Base-by-base conservation (phyloP, 495 filamentous ascomycete genomes). In the Polyplosphaeria fusca region DNA sequence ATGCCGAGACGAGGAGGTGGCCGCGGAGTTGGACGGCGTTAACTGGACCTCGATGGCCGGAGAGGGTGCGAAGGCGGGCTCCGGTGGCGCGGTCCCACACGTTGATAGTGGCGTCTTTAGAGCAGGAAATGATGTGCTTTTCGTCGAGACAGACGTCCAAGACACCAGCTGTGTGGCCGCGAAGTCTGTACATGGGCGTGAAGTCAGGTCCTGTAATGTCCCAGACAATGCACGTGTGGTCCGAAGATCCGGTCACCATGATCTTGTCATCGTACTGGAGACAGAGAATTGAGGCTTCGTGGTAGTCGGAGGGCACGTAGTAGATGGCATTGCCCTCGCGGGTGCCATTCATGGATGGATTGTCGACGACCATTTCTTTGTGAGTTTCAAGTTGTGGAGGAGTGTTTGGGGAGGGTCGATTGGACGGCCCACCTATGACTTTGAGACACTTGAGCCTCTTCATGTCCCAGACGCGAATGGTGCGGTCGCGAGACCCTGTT, bases 401-500 rank as follows among this genome's bases (percentile, higher is more conserved):
- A 1, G 62, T 68, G 26, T 61, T 62, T 19, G 52, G 40, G 5
- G 46, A 20, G 11, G 67, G 67, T 28, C 42, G 52, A 28, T 67
- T 50, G 13, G 55, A 47, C 1, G 74, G 74, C 2, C 80, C 77
- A 11, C 81, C 88, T 61, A 96, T 91, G 45, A 96, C 79, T 55
- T 89, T 85, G 27, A 80, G 76, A 68, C 92, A 96, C 50, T 86
- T 76, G 66, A 85, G 88, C 9, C 86, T 92, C 58, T 85, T 80
- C 72, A 95, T 86, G 71, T 96, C 88, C 93, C 93, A 98, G 20
- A 98, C 82, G 47, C 93, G 85, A 64, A 98, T 91, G 0, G 93
- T 96, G 64, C 85, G 86, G 69, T 98, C 93, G 54, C 94, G 85
- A 13, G 93, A 96, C 51, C 93, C 93, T 13, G 94, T 97, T 52